Evolutionary conservation across 768 basidiomycete species (phyloP), one percentile per base, ranked within the genome.

Genomic region (Guyanaporus albipodus): DNA sequence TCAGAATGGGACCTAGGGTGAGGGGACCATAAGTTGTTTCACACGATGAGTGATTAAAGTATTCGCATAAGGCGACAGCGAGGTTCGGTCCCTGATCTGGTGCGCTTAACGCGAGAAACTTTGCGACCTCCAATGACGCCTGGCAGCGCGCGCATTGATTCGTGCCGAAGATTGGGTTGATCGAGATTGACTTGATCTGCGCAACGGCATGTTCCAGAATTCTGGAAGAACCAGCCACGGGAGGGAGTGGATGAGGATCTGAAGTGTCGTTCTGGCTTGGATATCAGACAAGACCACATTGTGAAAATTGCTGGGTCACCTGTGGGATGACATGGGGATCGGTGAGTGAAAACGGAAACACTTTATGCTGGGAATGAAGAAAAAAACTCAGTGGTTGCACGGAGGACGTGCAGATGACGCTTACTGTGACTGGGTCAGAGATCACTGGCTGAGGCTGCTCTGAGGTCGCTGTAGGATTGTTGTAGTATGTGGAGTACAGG

Each of bases 391-490:
- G 22, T 18, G 19, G 6, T 6, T 11, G 0, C 33, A 17, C 9
- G 57, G 50, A 46, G 42, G 7, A 28, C 11, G 28, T n/a, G 17
- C 8, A 39, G 8, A 41, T 6, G 28, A 7, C 6, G 45, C 66
- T 40, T 41, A 85, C 86, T 22, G 75, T 74, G 26, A 87, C 76
- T 8, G 84, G 82, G 59, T 89, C 86, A 12, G 84, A 78, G 29
- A 89, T 75, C 48, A 87, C 73, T n/a, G 86, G 87, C 64, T 89
- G 87, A 4, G 80, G 80, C 59, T 89, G 87, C 1, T 73, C 78
- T 11, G 77, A 76, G 2, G 87, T 88, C 26, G 78, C 82, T 1
- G 84, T 87, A 26, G 87, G 85, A 52, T 75, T 67, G 62, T 87
- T 87, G 67, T 81, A 86, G 62, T 87, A 89, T 42, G 71, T 59